Evolutionary conservation across 768 basidiomycete species (phyloP), one percentile per base, ranked within the genome.

Genomic region (Serpula lacrymans): DNA sequence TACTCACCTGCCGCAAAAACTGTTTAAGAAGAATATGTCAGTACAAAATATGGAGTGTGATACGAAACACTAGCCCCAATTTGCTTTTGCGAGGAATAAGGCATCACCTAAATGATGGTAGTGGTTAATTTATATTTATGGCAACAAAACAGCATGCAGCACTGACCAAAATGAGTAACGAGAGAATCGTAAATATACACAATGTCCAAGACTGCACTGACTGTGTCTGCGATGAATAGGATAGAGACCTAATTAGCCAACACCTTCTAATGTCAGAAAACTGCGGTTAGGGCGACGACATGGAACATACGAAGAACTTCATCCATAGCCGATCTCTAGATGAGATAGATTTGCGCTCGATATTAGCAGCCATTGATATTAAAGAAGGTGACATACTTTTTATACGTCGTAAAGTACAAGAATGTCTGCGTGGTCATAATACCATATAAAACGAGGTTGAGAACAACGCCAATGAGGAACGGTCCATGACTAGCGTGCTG

Each of bases 401-500:
- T 69, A 53, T 60, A 70, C 0, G 65, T 60, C 32, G 60, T 65
- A 49, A 63, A 71, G 53, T 78, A 78, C 5, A 78, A 27, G 42
- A 71, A 70, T 8, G 67, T 56, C 54, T 80, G 69, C 0, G 65
- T 66, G 34, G 71, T 65, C 68, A 74, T 74, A 31, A 76, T 69
- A 2, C 73, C 74, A 43, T 71, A 73, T 8, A 76, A 60, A 11
- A 73, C 39, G 16, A 74, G 52, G 43, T 75, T 75, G 55, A 75
- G 51, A 11, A 65, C 51, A 40, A 68, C 63, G n/a, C 72, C 74
- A 31, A 76, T 66, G 47, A 75, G 62, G 56, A 75, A 71, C 10
- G 71, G 71, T 20, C 72, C 71, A 50, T 72, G 71, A 4, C 75
- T 77, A 11, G n/a, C n/a, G n/a, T n/a, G n/a, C n/a, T n/a, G n/a